Evolutionary conservation across 208 protist genomes (phyloP), one percentile per base, ranked within the genome.

Genomic region (Tritrichomonas musculus): DNA sequence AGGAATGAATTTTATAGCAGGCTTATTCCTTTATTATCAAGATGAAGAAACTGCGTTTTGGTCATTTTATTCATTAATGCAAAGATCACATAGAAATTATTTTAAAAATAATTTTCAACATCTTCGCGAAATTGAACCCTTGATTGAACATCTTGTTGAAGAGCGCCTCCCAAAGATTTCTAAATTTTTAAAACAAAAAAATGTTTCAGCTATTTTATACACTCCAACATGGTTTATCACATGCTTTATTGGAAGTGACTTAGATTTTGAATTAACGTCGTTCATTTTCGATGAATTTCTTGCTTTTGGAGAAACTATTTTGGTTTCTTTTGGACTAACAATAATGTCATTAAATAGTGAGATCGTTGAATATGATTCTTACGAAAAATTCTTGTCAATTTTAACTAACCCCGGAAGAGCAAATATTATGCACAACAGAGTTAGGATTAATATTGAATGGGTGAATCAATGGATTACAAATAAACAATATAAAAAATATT

Each of bases 1-100:
- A 69, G 88, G 88, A 72, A 92, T 92, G 88, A 92, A 92, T 72
- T 92, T 72, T 69, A 72, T 92, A 50, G 88, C 88, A 33, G 55
- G 41, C 5, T 53, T 92, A 33, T 92, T 92, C 44, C 4, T 92
- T 9, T 50, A 33, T 39, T 47, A 69, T 72, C 55, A 72, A 33
- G 5, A n/a, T 9, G 41, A 66, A 72, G 55, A 72, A 47, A 41
- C 36, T 50, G 50, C 88, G 33, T 88, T 88, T 47, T 88, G 77
- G 77, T 53, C 47, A 57, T 88, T 88, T 57, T 88, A 88, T 50
- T 88, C 77, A 33, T 57, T 88, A 57, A 88, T 88, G 77, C 47
- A 53, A 8, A 20, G 27, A 53, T 88, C 77, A 39, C 77, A 88
- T 50, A 25, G 77, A 20, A 33, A 44, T 11, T 57, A 39, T n/a